Evolutionary conservation across 176 grass and related monocot species (phyloP), one percentile per base, ranked within the genome.

Genomic region (Zoysia japonica): DNA sequence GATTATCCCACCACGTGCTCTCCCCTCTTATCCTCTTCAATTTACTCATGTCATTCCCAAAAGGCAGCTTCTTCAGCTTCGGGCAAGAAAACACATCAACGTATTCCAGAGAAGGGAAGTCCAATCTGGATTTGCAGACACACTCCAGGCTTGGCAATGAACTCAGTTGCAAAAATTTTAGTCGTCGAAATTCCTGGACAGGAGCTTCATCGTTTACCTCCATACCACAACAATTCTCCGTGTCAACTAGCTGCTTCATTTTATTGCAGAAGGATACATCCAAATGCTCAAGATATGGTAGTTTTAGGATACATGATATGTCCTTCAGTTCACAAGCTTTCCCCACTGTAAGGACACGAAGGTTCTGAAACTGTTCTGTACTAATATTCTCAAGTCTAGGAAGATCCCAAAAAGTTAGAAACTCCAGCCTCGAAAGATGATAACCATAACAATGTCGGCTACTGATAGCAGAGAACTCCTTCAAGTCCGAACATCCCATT

Each of bases 381-480:
- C 9, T 59, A 67, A 67, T 83, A 40, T 75, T 83, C 19, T 83
- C 71, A 71, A 80, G 77, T 37, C 77, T 11, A 51, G 53, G 71
- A 56, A 81, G 77, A 65, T 84, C 57, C 68, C 82, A 75, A 68
- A 83, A 89, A n/a, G 79, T 85, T 0, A 89, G 71, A 61, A 62
- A 80, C 51, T 89, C 77, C 13, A 89, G 77, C 40, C 39, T 67
- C 2, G 19, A 12, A 54, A 71, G 70, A 67, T 77, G 2, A 51
- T 70, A 40, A 28, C 61, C 16, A 69, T 71, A 70, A 12, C 19
- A 60, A 9, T 20, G 49, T 56, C 19, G 39, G 40, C 47, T 75
- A 40, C 47, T 83, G 19, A 54, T 56, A 57, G 65, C n/a, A 38
- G 48, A 47, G 49, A 83, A 83, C 14, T 83, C 40, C 79, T 72